A percentile compares a stretch with the other conserved stretches of the same genome.
Evolutionary conservation across 2,329 filamentous ascomycete genomes (phyloP).

Genomic region (Botrytis elliptica): DNA sequence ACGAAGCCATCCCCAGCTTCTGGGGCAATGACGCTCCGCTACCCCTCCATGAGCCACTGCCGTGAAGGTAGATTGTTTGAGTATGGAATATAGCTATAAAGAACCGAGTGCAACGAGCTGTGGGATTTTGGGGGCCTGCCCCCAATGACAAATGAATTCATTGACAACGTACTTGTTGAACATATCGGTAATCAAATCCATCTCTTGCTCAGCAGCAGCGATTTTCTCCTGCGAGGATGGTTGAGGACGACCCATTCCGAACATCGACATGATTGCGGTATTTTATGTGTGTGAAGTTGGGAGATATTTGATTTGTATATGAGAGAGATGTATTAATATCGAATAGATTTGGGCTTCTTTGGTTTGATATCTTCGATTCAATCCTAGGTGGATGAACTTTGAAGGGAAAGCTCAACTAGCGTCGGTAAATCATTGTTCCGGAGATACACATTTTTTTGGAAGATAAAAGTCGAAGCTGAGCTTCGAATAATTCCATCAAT

Average conservation of each 20-base stretch:
- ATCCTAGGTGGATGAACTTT: constrained; percentile 3
- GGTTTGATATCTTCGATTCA: neutral
- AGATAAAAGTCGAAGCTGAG: constrained; percentile 7
- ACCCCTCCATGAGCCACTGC: neutral
- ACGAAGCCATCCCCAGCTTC: neutral
- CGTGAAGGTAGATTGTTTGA: constrained; percentile 8
- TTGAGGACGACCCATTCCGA: constrained; percentile 73
- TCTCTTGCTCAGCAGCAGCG: constrained; percentile 90
- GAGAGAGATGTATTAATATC: neutral
- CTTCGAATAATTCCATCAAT: neutral
- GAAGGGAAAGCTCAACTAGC: constrained; percentile 13
- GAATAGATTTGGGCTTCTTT: neutral
- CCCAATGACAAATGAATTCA: constrained; percentile 8
- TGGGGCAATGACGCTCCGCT: neutral
- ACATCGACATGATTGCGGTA: constrained; percentile 63
- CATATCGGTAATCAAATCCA: constrained; percentile 97
- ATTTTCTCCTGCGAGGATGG: constrained; percentile 97
- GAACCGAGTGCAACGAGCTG: neutral
- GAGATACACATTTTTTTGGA: constrained; percentile 3
- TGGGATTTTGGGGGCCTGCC: neutral
- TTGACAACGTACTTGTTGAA: constrained; percentile 76
- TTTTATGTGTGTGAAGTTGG: neutral
- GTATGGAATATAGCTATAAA: neutral
- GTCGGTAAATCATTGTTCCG: constrained; percentile 9
- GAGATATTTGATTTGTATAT: neutral